These are phyloP conservation scores for Lenzites betulinus DNA, from an alignment of 768 basidiomycete species.

Conservation along the genomic window DNA sequence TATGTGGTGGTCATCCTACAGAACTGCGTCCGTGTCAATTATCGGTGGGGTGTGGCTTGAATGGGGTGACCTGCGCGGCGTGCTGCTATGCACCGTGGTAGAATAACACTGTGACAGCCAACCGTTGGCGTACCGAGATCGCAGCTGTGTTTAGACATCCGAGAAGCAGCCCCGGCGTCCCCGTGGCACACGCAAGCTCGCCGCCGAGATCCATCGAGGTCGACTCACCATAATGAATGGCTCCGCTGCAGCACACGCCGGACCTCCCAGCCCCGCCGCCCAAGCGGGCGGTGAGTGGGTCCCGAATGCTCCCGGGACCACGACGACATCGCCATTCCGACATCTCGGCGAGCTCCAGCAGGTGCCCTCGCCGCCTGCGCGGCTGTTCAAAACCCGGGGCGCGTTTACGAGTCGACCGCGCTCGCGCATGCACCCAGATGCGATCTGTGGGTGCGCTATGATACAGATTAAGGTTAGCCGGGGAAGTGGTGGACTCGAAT, in stretches of 20 bases:
- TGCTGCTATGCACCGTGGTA: not conserved
- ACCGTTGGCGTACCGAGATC: not conserved
- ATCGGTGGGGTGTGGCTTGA: too few species aligned
- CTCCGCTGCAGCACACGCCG: not conserved
- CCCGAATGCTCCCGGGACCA: not conserved
- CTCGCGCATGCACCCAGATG: not conserved
- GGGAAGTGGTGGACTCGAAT: too few species aligned
- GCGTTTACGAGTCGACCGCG: not conserved
- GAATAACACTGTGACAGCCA: not conserved
- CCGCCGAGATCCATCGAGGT: too few species aligned
- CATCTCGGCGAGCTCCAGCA: not conserved
- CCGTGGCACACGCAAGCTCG: too few species aligned
- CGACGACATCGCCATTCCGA: constrained; percentile 16
- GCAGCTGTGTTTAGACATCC: not conserved
- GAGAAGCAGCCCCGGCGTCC: not conserved
- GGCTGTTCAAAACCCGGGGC: not conserved
- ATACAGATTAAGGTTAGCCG: too few species aligned
- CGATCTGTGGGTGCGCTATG: not conserved
- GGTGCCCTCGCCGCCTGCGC: not conserved
- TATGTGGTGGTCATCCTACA: too few species aligned
- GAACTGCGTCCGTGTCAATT: too few species aligned
- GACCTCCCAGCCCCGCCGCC: not conserved
- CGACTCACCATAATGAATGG: not conserved
- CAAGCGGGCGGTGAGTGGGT: not conserved
- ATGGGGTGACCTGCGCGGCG: too few species aligned